Base-by-base conservation (phyloP, 129 eudicot species). In the Heracleum sosnowskyi region DNA sequence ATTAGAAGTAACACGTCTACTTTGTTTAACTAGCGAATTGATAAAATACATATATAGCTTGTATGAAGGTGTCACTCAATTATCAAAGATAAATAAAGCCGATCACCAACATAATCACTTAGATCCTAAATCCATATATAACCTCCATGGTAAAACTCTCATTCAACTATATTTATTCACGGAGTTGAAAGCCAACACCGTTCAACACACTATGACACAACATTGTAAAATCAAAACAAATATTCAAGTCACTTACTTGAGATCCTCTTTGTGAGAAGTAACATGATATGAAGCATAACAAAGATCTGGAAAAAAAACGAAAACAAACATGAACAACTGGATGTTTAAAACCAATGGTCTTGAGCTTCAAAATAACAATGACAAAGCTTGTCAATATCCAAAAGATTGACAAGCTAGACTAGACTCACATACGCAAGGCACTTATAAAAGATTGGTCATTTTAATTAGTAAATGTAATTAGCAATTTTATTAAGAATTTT, bases 211-310 rank as follows among this genome's bases (percentile, higher is more conserved):
- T 20, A 24, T 24, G 51, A 10, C 70, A 64, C n/a, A 42, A 45
- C 36, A 74, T 29, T 44, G 47, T 34, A 28, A 64, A 62, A 55
- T 41, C 49, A 31, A 75, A 76, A 79, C 31, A 34, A 5, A 44
- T 64, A 77, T 80, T 79, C 24, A 62, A 84, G 74, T 44, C 47
- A 85, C 96, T 88, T 87, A 95, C 98, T 70, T 92, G 94, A 53
- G 90, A 87, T 75, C 89, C 97, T 86, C 86, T 86, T 86, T 92
- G 87, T 79, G 99, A 88, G 80, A 96, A 96, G 81, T 96, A 96
- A 84, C 90, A 87, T 35, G 92, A 86, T 74, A 90, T 82, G 86
- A 96, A 96, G 89, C 89, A 87, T 84, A 96, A 82, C 77, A 82
- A 88, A 75, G 97, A 84, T 90, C 98, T 92, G 91, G 57, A 18